phyloP scores from a whole-genome alignment of 345 rosid genomes.

The Physaria fendleri region DNA sequence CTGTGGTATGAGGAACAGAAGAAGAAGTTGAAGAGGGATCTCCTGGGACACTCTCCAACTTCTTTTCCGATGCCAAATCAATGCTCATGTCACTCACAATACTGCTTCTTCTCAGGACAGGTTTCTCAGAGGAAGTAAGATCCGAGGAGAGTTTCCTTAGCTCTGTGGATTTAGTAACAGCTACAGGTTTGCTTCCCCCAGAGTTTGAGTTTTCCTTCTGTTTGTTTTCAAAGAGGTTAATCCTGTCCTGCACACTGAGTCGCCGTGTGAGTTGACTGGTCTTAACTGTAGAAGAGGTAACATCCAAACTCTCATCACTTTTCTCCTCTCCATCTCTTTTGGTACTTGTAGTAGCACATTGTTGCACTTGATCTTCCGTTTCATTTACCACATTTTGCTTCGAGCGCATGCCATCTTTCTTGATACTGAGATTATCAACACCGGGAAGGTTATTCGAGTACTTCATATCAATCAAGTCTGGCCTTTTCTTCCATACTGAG shows the following conservation, averaged over 20 bases:
- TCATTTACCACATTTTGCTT: constrained; percentile 33
- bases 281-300: constrained; percentile 30
- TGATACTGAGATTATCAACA: constrained; percentile 33
- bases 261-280: constrained; percentile 50
- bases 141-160: constrained; percentile 76
- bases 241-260: constrained; percentile 95
- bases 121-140: constrained; percentile 50
- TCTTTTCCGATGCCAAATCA: constrained; percentile 63
- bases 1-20: constrained; percentile 29
- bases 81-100: constrained; percentile 92
- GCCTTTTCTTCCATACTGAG: constrained; percentile 61
- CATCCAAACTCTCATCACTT: constrained; percentile 33
- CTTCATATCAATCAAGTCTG: constrained; percentile 67
- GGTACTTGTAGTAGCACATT: constrained; percentile 6
- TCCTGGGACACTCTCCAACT: constrained; percentile 35
- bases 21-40: constrained; percentile 52
- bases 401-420: constrained; percentile 16
- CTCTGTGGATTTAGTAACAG: constrained; percentile 55
- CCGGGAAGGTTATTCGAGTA: constrained; percentile 52
- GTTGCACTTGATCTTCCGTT: constrained; percentile 8
- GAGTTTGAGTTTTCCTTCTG: constrained; percentile 59
- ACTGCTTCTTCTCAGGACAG: constrained; percentile 85
- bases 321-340: constrained; percentile 42
- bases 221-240: constrained; percentile 85
- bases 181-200: constrained; percentile 51